Percentiles rank a stretch among this genome's conserved stretches.
These are phyloP conservation scores for Prunus campanulata DNA, from an alignment of 306 rosid genomes.

Conservation along the genomic window DNA sequence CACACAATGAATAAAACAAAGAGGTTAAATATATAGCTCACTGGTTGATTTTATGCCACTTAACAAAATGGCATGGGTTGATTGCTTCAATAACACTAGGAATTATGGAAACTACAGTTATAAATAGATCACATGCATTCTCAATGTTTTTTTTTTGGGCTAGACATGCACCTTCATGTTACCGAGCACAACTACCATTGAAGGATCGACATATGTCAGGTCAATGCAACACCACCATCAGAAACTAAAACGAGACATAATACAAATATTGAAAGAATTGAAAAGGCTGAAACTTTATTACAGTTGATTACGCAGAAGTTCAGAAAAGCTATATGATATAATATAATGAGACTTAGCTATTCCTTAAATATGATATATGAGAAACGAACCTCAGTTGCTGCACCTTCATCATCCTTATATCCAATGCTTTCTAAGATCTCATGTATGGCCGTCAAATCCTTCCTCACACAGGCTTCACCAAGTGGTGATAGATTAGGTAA, in stretches of 20 bases:
- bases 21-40: not conserved
- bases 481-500: conserved; percentile 60
- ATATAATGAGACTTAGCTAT: not conserved
- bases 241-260: not conserved
- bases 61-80: not conserved
- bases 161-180: not conserved
- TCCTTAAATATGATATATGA: conserved; percentile 9
- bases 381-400: conserved; percentile 83
- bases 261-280: not conserved
- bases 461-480: conserved; percentile 81
- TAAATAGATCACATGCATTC: not conserved
- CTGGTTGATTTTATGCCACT: not conserved
- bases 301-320: not conserved
- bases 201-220: not conserved
- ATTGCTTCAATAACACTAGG: not conserved
- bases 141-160: not conserved
- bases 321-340: not conserved
- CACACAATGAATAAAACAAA: not conserved
- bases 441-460: conserved; percentile 84
- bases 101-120: not conserved
- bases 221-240: not conserved
- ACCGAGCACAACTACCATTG: not conserved
- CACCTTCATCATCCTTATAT: conserved; percentile 93
- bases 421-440: conserved; percentile 83
- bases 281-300: not conserved